phyloP scores from a whole-genome alignment of 2,329 filamentous ascomycete species.

The Sporothrix schenckii region DNA sequence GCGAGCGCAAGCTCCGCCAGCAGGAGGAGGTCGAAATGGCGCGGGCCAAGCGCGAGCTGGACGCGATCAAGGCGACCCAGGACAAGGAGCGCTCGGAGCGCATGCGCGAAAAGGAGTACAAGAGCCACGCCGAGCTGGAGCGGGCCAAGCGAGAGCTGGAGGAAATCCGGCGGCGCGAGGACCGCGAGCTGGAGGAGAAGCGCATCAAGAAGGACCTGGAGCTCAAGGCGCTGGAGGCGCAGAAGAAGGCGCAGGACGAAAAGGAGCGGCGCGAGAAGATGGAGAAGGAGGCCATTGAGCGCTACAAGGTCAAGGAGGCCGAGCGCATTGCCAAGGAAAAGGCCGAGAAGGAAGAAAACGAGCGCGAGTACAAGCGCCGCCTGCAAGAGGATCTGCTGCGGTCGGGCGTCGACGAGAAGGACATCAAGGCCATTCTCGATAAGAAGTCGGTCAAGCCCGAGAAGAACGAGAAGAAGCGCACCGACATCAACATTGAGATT shows the following conservation, averaged over 20 bases:
- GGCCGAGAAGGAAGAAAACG: constrained; percentile 53
- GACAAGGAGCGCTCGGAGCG: constrained; percentile 39
- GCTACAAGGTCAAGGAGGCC: constrained; percentile 54
- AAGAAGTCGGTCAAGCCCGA: constrained; percentile 54
- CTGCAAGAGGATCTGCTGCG: constrained; percentile 62
- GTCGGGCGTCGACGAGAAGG: constrained; percentile 61
- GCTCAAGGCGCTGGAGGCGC: constrained; percentile 51
- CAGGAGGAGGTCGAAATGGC: constrained; percentile 45
- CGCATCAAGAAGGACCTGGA: constrained; percentile 58
- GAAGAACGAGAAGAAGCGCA: constrained; percentile 26
- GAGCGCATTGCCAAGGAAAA: constrained; percentile 53
- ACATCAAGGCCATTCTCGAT: constrained; percentile 62
- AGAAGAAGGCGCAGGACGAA: constrained; percentile 51
- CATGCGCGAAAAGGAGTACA: constrained; percentile 40
- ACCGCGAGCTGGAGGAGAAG: constrained; percentile 45
- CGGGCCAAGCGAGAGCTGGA: constrained; percentile 46
- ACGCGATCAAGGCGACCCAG: constrained; percentile 49
- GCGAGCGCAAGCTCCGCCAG: constrained; percentile 33
- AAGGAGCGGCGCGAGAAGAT: constrained; percentile 51
- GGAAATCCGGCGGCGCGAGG: constrained; percentile 44
- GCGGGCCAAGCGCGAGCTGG: constrained; percentile 41
- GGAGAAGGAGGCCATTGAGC: constrained; percentile 56
- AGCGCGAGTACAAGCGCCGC: constrained; percentile 58
- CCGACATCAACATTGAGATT: constrained; percentile 34
- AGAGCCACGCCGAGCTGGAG: constrained; percentile 37